Percentiles rank a stretch among this genome's conserved stretches.
phyloP scores from a whole-genome alignment of 2,329 filamentous ascomycete genomes.

The Fusarium tjaetaba region DNA sequence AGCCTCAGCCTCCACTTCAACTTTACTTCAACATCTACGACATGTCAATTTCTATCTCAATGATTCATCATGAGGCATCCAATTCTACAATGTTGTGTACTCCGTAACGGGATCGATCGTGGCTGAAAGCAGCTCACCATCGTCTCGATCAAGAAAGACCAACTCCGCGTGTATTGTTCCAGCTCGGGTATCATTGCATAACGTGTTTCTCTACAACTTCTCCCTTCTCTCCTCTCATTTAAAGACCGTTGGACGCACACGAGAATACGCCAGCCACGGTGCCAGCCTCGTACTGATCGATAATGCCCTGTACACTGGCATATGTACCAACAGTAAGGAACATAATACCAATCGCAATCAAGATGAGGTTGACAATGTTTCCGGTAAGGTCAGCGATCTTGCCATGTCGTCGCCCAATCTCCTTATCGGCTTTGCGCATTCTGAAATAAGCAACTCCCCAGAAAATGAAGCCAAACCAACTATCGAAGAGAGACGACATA shows the following conservation, averaged over 20 bases:
- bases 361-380: slow-evolving; percentile 73
- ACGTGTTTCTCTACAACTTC: background rate
- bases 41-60: background rate
- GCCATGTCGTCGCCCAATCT: slow-evolving; percentile 63
- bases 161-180: background rate
- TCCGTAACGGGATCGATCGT: background rate
- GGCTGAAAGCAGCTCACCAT: background rate
- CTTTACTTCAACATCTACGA: background rate
- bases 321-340: slow-evolving; percentile 88
- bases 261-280: slow-evolving; percentile 78
- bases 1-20: slow-evolving; percentile 11
- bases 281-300: slow-evolving; percentile 74
- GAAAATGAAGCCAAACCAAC: slow-evolving; percentile 95
- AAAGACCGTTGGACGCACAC: slow-evolving; percentile 75
- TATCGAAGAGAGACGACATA: slow-evolving; percentile 91
- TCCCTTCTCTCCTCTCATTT: slow-evolving; percentile 11
- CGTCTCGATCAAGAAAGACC: background rate
- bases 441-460: slow-evolving; percentile 85
- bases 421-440: slow-evolving; percentile 73
- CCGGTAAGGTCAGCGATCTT: slow-evolving; percentile 61
- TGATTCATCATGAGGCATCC: background rate
- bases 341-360: slow-evolving; percentile 80
- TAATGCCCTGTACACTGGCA: slow-evolving; percentile 76
- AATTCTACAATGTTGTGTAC: background rate
- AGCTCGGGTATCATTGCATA: slow-evolving; percentile 16